These are phyloP conservation scores for Phaeophleospora eucalypticola DNA, from an alignment of 2,329 filamentous ascomycete species.

Conservation along the genomic window DNA sequence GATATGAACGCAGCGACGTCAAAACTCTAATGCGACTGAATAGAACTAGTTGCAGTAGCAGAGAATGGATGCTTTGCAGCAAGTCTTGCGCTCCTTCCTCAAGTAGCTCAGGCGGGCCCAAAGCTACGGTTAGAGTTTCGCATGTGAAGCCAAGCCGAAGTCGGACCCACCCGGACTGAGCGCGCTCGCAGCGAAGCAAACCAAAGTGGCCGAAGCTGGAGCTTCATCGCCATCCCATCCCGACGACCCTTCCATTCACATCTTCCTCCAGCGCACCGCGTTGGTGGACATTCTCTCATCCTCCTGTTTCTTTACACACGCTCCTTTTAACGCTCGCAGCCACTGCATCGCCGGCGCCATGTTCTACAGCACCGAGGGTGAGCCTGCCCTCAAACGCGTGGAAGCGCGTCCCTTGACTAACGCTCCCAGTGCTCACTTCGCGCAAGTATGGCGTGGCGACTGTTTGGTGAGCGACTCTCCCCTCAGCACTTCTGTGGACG, in stretches of 20 bases:
- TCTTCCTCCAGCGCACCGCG: neutral
- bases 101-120: no score
- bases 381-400: neutral
- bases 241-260: neutral
- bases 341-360: conserved; percentile 46
- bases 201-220: neutral
- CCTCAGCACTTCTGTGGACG: neutral
- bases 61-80: neutral
- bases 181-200: no score
- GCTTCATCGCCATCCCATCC: neutral
- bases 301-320: neutral
- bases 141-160: neutral
- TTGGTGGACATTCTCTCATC: neutral
- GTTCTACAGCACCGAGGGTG: conserved; percentile 86
- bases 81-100: no score
- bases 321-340: neutral
- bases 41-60: neutral
- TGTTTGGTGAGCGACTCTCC: conserved; percentile 64
- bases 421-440: conserved; percentile 65
- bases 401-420: conserved; percentile 1
- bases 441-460: conserved; percentile 90
- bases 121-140: neutral
- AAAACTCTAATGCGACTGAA: neutral
- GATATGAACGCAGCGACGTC: neutral
- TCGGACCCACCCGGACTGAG: no score